A percentile compares a stretch with the other conserved stretches of the same genome.
These are phyloP conservation scores for Metschnikowia cubensis DNA, from an alignment of 805 yeast genomes.

Conservation along the genomic window DNA sequence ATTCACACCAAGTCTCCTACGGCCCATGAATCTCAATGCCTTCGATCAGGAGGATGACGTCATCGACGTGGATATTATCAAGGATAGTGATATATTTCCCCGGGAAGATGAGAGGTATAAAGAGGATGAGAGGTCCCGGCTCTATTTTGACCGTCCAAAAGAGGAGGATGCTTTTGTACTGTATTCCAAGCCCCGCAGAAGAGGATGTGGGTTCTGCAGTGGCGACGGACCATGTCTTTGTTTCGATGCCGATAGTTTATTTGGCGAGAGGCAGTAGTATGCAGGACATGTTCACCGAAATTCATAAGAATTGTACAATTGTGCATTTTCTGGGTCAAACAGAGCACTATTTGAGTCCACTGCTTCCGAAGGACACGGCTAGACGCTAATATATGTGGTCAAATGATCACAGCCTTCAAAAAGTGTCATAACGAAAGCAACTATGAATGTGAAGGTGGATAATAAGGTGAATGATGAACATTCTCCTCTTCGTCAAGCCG, in stretches of 20 bases:
- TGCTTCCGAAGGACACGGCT: no score
- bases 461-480: no score
- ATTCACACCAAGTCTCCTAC: constrained; percentile 17
- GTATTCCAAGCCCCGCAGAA: constrained; percentile 4
- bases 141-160: not conserved
- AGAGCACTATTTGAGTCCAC: no score
- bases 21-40: constrained; percentile 17
- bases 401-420: no score
- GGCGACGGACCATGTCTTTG: constrained; percentile 40
- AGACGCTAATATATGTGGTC: no score
- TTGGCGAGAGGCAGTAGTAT: constrained; percentile 8
- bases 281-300: no score
- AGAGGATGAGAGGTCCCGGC: no score
- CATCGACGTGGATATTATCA: constrained; percentile 16
- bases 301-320: no score
- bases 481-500: no score
- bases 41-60: constrained; percentile 16
- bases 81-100: constrained; percentile 14
- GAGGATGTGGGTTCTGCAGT: constrained; percentile 36
- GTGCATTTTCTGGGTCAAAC: no score
- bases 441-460: no score
- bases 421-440: no score
- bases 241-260: constrained; percentile 32
- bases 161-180: not conserved
- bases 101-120: constrained; percentile 1